phyloP scores from a whole-genome alignment of 495 filamentous ascomycete species.

The Podospora anserina region DNA sequence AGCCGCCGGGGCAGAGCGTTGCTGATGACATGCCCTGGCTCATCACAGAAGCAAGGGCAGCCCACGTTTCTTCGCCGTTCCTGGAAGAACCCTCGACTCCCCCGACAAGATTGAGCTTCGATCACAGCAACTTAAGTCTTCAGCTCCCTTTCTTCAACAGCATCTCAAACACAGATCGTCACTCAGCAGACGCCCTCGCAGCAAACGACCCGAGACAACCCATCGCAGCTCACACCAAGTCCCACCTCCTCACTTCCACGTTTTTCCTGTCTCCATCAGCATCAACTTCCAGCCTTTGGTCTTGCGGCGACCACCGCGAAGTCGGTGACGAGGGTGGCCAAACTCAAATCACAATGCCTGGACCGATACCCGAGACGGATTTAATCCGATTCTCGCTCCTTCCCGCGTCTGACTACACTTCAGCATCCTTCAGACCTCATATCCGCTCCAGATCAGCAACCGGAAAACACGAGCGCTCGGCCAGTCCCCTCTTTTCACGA shows the following conservation, averaged over 20 bases:
- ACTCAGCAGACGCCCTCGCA: not conserved
- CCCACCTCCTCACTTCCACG: conserved; percentile 19
- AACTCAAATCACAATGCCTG: conserved; percentile 27
- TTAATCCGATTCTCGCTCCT: conserved; percentile 11
- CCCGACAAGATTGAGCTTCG: conserved; percentile 24
- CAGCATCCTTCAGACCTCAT: not conserved
- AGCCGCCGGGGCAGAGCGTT: not conserved
- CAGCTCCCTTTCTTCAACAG: conserved; percentile 26
- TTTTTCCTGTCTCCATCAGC: conserved; percentile 33
- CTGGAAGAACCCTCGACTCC: conserved; percentile 26
- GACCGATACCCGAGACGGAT: conserved; percentile 21
- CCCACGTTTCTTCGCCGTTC: conserved; percentile 13
- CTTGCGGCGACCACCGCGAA: conserved; percentile 11
- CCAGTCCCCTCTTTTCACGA: conserved; percentile 31
- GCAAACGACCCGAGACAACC: not conserved
- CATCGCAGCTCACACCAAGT: conserved; percentile 11
- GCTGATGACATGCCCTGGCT: conserved; percentile 9
- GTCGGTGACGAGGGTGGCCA: conserved; percentile 12
- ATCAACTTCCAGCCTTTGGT: conserved; percentile 27
- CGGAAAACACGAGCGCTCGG: conserved; percentile 19
- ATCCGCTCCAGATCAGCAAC: conserved; percentile 11
- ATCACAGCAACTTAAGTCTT: conserved; percentile 19
- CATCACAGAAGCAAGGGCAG: conserved; percentile 7
- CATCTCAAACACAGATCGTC: conserved; percentile 9
- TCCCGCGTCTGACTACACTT: conserved; percentile 19